Evolutionary conservation across 352 stramenopile genomes (phyloP).

Genomic region (Pythium monospermum): DNA sequence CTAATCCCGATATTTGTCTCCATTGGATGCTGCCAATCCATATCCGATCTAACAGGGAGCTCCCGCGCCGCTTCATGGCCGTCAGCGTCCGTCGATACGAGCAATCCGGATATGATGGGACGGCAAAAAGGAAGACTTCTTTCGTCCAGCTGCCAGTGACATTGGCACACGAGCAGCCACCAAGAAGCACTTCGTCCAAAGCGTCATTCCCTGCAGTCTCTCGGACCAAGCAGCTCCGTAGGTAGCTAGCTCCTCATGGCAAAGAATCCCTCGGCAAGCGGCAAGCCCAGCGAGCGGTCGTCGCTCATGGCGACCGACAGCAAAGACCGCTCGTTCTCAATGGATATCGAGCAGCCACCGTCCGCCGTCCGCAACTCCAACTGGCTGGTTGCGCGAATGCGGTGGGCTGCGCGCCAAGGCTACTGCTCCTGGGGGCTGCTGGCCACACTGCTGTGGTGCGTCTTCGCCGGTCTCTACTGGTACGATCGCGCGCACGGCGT

Average conservation of each 20-base stretch:
- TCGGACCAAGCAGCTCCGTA: no score
- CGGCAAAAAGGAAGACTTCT: no score
- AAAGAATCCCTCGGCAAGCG: background rate
- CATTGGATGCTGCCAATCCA: no score
- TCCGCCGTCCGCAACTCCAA: background rate
- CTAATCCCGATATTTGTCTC: no score
- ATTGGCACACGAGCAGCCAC: no score
- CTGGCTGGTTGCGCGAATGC: constrained; percentile 2
- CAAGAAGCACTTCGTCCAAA: no score
- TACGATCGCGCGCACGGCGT: constrained; percentile 8
- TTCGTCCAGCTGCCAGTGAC: no score
- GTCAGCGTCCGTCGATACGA: no score
- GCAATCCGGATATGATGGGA: no score
- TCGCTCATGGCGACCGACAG: constrained; percentile 12
- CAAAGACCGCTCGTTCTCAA: constrained; percentile 22
- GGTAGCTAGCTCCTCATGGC: background rate
- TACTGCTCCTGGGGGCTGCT: constrained; percentile 21
- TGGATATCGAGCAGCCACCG: constrained; percentile 25
- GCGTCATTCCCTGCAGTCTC: no score
- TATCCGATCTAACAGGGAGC: no score
- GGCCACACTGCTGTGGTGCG: constrained; percentile 14
- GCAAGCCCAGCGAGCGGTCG: constrained; percentile 22
- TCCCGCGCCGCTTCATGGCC: no score
- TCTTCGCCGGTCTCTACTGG: constrained; percentile 13
- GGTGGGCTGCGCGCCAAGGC: constrained; percentile 4